Evolutionary conservation across 2,329 filamentous ascomycete species (phyloP), one percentile per base, ranked within the genome.

Genomic region (Calonectria montana): DNA sequence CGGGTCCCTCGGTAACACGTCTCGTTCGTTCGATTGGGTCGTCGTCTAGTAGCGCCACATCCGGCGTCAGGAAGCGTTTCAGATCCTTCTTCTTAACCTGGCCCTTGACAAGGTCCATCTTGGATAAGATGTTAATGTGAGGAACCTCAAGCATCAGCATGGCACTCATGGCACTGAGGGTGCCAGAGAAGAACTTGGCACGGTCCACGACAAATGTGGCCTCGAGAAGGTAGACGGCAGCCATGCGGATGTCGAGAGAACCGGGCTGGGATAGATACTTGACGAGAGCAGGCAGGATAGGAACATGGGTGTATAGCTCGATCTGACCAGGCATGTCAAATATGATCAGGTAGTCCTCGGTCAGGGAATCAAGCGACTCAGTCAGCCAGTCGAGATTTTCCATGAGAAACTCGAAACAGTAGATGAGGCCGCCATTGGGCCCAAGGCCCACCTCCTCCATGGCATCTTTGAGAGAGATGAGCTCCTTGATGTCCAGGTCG

Each of bases 311-410:
- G 86, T 98, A 99, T 16, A 99, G 91, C 86, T 99, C 97, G 83
- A 99, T 98, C 86, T 99, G 97, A 69, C 97, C 97, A 0, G 97
- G 97, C 94, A 98, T 98, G 85, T 99, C 97, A 85, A 99, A 95
- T 74, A 99, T 94, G 83, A 98, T 97, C 74, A 99, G 90, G 83
- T 98, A 98, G 80, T 98, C 97, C 79, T 99, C 97, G 12, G 94
- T 96, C 69, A 97, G 88, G 48, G 92, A 90, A 78, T 97, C 95
- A 68, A 98, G 91, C 21, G 94, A 92, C 74, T 97, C 94, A 57
- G 94, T 94, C 62, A 98, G 87, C 84, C 97, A 98, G 85, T 98
- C 95, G 74, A 98, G 91, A 82, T 98, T 98, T 83, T 98, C 94
- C 82, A 98, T 92, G 55, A 98, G 90, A 82, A 97, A 98, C 84